Evolutionary conservation across 306 rosid species (phyloP), one percentile per base, ranked within the genome.

Genomic region (Vigna unguiculata): DNA sequence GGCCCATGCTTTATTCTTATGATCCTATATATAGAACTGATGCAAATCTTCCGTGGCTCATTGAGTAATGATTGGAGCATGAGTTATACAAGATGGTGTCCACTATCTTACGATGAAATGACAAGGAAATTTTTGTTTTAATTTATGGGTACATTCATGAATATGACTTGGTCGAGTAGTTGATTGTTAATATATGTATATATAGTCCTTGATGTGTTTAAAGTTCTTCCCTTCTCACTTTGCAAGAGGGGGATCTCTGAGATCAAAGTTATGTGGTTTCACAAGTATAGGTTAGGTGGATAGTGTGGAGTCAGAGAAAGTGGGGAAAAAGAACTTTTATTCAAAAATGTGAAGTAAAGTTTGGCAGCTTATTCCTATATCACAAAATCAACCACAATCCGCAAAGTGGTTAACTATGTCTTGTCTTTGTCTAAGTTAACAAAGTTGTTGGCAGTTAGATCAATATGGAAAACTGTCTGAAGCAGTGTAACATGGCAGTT

Each of bases 61-160:
- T 70, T 53, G 61, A 62, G 61, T 36, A 69, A 81, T 82, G 70
- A 77, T 77, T 77, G 70, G 48, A 19, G 24, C 69, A 63, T 30
- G 65, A 58, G 58, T 41, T 75, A 57, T 64, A 66, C n/a, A 24
- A 10, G 34, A 46, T 34, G 5, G 68, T 72, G 21, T 15, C 15
- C 71, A 79, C 40, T 52, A 61, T 69, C 40, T 68, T 68, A 78
- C 21, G 16, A 30, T 69, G 69, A 32, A 30, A 55, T 68, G 69
- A 77, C 41, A 25, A 57, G 61, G 25, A 25, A 41, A 30, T n/a
- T 14, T 43, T 77, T 58, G 75, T 17, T 57, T 19, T 54, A 21
- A 72, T 46, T 43, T 12, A 10, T 55, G 24, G 61, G 24, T 22
- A 61, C 71, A 52, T 61, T 28, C 62, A 70, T 51, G 59, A 62